Percentiles rank a stretch among this genome's conserved stretches.
Conservation (phyloP, 495 filamentous ascomycete species). For the Pyronema domesticum region DNA sequence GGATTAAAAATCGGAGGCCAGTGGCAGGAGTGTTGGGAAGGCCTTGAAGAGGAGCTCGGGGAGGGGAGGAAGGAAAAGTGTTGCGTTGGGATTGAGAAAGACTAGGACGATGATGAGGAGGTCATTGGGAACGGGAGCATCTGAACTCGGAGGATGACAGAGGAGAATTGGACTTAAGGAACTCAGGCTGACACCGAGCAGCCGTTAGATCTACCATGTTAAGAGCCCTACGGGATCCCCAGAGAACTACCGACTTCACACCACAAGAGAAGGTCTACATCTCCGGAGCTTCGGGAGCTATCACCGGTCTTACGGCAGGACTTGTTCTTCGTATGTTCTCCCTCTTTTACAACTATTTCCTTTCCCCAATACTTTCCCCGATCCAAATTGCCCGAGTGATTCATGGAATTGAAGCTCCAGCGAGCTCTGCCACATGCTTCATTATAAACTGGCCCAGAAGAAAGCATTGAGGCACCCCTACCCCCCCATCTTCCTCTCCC, state of each 20-base stretch:
- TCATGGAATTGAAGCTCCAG: not conserved
- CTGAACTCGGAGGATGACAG: too few species aligned
- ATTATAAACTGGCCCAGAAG: not conserved
- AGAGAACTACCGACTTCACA: slow-evolving; percentile 1
- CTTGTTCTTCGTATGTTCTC: slow-evolving; percentile 14
- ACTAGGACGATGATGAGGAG: too few species aligned
- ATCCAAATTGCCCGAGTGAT: not conserved
- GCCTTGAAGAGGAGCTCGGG: too few species aligned
- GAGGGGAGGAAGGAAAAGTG: too few species aligned
- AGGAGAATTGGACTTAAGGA: too few species aligned
- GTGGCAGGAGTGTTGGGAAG: not conserved
- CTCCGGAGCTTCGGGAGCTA: slow-evolving; percentile 17
- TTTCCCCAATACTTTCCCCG: not conserved
- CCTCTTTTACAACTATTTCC: not conserved
- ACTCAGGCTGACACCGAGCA: not conserved
- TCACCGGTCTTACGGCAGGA: slow-evolving; percentile 17
- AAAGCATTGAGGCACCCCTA: too few species aligned
- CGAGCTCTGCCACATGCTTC: not conserved
- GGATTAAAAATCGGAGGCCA: not conserved
- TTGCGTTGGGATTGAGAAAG: too few species aligned
- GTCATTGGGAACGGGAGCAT: too few species aligned
- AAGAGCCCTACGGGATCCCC: slow-evolving; percentile 12
- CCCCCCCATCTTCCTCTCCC: not conserved
- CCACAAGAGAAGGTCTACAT: slow-evolving; percentile 13
- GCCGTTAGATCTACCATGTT: slow-evolving; percentile 14